These are phyloP conservation scores for Apium graveolens DNA, from an alignment of 129 eudicot species.

Conservation along the genomic window DNA sequence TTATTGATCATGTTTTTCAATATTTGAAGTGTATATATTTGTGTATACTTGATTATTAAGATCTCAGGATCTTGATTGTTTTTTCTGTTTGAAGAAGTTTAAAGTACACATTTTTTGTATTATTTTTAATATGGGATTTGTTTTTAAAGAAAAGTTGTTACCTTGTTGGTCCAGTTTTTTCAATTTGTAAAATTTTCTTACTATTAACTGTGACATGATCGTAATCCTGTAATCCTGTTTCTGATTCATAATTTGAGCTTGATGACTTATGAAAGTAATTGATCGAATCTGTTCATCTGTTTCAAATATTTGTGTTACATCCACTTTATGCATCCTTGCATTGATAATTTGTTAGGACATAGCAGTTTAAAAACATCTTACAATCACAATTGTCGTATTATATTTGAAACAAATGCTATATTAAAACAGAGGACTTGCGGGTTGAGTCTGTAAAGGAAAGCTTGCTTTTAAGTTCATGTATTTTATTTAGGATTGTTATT, in stretches of 20 bases:
- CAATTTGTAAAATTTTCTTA: neutral
- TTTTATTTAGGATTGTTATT: neutral
- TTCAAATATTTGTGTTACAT: neutral
- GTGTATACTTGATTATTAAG: neutral
- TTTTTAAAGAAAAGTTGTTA: neutral
- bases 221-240: neutral
- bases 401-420: neutral
- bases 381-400: too few relatives aligned
- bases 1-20: slow-evolving; percentile 1
- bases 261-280: neutral
- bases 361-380: neutral
- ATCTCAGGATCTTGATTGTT: neutral
- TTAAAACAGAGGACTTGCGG: neutral
- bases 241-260: neutral
- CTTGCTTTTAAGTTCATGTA: neutral
- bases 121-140: neutral
- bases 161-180: neutral
- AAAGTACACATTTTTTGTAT: neutral
- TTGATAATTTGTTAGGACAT: neutral
- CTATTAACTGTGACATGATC: neutral
- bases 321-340: neutral
- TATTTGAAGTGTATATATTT: neutral
- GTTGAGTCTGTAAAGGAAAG: neutral
- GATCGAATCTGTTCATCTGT: neutral
- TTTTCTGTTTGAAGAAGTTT: neutral